A percentile compares a stretch with the other conserved stretches of the same genome.
Evolutionary conservation across 2,329 filamentous ascomycete genomes (phyloP).

Genomic region (Lithohypha guttulata): DNA sequence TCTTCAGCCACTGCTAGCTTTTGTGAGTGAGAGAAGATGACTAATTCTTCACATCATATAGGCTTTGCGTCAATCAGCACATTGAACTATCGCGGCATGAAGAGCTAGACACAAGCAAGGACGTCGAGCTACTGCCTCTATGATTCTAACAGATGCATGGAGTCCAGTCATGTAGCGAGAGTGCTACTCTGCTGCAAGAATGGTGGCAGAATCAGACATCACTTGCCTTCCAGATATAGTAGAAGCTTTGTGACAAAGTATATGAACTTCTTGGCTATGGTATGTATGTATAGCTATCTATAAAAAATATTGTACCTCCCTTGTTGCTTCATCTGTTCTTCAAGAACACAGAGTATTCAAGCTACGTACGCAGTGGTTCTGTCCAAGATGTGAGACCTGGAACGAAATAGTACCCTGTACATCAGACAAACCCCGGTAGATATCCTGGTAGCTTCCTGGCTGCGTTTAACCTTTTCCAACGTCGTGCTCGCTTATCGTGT

Average conservation of each 20-base stretch:
- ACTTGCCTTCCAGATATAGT: not conserved
- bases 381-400: too few relatives aligned
- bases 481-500: too few relatives aligned
- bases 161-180: not conserved
- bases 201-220: not conserved
- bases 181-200: too few relatives aligned
- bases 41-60: not conserved
- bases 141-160: not conserved
- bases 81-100: constrained; percentile 39
- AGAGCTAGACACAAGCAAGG: constrained; percentile 47
- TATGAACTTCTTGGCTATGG: not conserved
- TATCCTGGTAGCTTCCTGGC: too few relatives aligned
- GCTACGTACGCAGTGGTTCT: too few relatives aligned
- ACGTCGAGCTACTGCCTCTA: constrained; percentile 10
- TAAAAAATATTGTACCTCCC: too few relatives aligned
- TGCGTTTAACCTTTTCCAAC: too few relatives aligned
- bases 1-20: not conserved
- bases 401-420: too few relatives aligned
- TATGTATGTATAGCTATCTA: too few relatives aligned
- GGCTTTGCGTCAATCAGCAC: constrained; percentile 2
- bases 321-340: too few relatives aligned
- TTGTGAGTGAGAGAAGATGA: not conserved
- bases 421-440: too few relatives aligned
- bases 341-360: too few relatives aligned
- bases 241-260: not conserved